A percentile compares a stretch with the other conserved stretches of the same genome.
phyloP scores from a whole-genome alignment of 306 rosid species.

The Carpinus fangiana region DNA sequence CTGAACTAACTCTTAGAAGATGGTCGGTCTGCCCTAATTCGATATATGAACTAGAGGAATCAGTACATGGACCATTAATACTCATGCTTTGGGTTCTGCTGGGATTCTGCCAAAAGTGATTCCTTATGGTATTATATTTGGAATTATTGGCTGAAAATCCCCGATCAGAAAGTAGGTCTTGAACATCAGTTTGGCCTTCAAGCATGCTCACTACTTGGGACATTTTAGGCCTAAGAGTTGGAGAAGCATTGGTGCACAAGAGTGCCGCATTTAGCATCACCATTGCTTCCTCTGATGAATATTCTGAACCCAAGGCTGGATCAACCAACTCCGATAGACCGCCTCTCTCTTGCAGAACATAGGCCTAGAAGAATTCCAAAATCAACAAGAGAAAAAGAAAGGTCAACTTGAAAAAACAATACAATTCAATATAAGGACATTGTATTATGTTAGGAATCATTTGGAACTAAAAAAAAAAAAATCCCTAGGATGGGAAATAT shows the following conservation, averaged over 20 bases:
- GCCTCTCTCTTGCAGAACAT: conserved; percentile 91
- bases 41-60: conserved; percentile 48
- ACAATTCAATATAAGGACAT: not conserved
- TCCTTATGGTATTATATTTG: conserved; percentile 54
- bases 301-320: conserved; percentile 79
- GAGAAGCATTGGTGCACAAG: conserved; percentile 89
- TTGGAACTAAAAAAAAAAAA: not conserved
- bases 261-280: conserved; percentile 87
- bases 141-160: conserved; percentile 69
- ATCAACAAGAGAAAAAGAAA: conserved; percentile 16
- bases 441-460: conserved; percentile 1
- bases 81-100: conserved; percentile 65
- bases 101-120: conserved; percentile 83
- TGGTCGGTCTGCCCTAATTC: conserved; percentile 45
- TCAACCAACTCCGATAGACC: conserved; percentile 80
- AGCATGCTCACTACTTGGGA: conserved; percentile 93
- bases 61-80: conserved; percentile 34
- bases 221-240: conserved; percentile 87
- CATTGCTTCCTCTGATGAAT: conserved; percentile 68
- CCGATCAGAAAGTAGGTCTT: conserved; percentile 73
- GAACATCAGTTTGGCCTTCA: conserved; percentile 81
- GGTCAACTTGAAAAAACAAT: not conserved
- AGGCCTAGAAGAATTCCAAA: conserved; percentile 59
- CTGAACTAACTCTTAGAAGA: conserved; percentile 40
- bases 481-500: not conserved